Evolutionary conservation across 441 rosid genomes (phyloP).

Genomic region (Adansonia grandidieri): DNA sequence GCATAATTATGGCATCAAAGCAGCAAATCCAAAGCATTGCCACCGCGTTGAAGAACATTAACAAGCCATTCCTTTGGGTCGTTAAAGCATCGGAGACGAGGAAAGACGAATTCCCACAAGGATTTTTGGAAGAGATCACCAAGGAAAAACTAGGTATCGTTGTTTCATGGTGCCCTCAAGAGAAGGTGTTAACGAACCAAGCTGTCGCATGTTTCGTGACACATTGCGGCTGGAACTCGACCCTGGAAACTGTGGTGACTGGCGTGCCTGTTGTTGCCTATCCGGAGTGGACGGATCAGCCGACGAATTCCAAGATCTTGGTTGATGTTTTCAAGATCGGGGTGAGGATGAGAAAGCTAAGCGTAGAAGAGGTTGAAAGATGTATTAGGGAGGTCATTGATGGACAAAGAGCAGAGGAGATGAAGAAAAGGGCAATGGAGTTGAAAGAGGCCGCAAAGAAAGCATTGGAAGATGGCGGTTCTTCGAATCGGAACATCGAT

Average conservation of each 20-base stretch:
- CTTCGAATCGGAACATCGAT: slow-evolving; percentile 41
- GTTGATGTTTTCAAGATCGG: slow-evolving; percentile 51
- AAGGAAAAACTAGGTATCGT: slow-evolving; percentile 43
- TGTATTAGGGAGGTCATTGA: slow-evolving; percentile 42
- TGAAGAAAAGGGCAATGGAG: slow-evolving; percentile 45
- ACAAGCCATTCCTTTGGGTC: slow-evolving; percentile 54
- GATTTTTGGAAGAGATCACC: slow-evolving; percentile 36
- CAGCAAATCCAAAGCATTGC: slow-evolving; percentile 46
- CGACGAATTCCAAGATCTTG: slow-evolving; percentile 42
- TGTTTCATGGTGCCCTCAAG: slow-evolving; percentile 56
- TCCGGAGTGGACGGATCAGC: slow-evolving; percentile 59
- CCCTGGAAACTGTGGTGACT: slow-evolving; percentile 47
- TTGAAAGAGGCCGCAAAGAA: slow-evolving; percentile 40
- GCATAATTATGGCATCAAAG: slow-evolving; percentile 37
- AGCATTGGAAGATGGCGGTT: slow-evolving; percentile 48
- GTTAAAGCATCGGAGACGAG: slow-evolving; percentile 35
- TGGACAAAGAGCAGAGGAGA: slow-evolving; percentile 32
- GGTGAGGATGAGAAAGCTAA: slow-evolving; percentile 41
- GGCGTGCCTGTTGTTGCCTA: slow-evolving; percentile 55
- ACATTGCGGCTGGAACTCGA: slow-evolving; percentile 62
- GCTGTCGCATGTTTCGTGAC: slow-evolving; percentile 52
- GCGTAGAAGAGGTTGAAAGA: slow-evolving; percentile 42
- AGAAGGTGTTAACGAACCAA: slow-evolving; percentile 45
- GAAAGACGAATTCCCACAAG: slow-evolving; percentile 22
- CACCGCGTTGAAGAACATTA: slow-evolving; percentile 39